phyloP scores from a whole-genome alignment of 2,329 filamentous ascomycete genomes.

The Alternaria ventricosa region DNA sequence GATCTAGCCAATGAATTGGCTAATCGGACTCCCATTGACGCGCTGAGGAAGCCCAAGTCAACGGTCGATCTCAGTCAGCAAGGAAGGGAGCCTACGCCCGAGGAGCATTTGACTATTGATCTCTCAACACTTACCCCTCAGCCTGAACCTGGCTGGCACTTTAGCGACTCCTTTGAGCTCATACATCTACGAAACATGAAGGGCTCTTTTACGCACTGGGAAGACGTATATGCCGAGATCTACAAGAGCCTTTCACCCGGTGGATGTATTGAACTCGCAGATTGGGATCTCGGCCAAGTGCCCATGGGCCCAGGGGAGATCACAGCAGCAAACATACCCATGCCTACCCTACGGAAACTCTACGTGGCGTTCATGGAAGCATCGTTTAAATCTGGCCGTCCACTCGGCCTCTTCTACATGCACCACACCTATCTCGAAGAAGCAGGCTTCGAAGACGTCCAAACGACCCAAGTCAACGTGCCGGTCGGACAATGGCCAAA shows the following conservation, averaged over 20 bases:
- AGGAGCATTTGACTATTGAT: slow-evolving; percentile 31
- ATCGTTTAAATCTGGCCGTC: slow-evolving; percentile 49
- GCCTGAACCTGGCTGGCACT: slow-evolving; percentile 52
- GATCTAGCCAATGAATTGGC: slow-evolving; percentile 33
- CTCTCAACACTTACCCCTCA: slow-evolving; percentile 27
- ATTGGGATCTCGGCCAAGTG: slow-evolving; percentile 44
- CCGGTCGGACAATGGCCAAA: slow-evolving; percentile 44
- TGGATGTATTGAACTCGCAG: slow-evolving; percentile 56
- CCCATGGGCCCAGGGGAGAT: slow-evolving; percentile 6
- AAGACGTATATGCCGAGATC: slow-evolving; percentile 54
- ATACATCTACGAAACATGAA: slow-evolving; percentile 58
- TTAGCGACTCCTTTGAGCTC: slow-evolving; percentile 57
- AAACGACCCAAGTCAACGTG: slow-evolving; percentile 48
- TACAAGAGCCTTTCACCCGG: slow-evolving; percentile 54
- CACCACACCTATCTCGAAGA: slow-evolving; percentile 47
- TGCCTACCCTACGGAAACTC: slow-evolving; percentile 37
- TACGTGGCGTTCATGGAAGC: slow-evolving; percentile 45
- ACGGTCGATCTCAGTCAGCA: not conserved
- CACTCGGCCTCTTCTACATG: slow-evolving; percentile 54
- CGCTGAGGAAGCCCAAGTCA: slow-evolving; percentile 15
- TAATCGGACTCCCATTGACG: slow-evolving; percentile 27
- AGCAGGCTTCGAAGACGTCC: slow-evolving; percentile 55
- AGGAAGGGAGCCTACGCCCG: slow-evolving; percentile 22
- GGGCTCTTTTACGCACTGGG: slow-evolving; percentile 57
- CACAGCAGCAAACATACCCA: slow-evolving; percentile 4